phyloP scores from a whole-genome alignment of 140 eudicot species.

The Bidens hawaiensis region DNA sequence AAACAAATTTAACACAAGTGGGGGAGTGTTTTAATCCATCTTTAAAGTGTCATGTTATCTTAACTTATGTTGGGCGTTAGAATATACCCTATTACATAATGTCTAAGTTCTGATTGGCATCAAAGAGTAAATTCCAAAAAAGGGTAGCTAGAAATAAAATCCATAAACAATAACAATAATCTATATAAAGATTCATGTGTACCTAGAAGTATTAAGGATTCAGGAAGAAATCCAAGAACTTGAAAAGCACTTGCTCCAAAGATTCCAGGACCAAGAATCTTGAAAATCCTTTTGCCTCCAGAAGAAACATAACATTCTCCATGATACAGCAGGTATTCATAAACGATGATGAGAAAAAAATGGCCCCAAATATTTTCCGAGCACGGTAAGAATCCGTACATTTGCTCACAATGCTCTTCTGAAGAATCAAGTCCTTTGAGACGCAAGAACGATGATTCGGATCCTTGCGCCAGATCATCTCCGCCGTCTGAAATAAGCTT shows the following conservation, averaged over 20 bases:
- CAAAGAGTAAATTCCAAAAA: background rate
- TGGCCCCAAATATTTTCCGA: slow-evolving; percentile 41
- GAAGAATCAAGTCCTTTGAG: slow-evolving; percentile 28
- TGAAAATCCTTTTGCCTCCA: slow-evolving; percentile 51
- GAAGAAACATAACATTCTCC: slow-evolving; percentile 45
- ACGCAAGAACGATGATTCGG: slow-evolving; percentile 19
- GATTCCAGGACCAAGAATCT: slow-evolving; percentile 66
- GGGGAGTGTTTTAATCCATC: too few relatives aligned
- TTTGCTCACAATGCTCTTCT: slow-evolving; percentile 49
- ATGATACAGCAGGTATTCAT: slow-evolving; percentile 42
- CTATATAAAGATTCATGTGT: slow-evolving; percentile 1
- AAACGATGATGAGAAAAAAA: slow-evolving; percentile 53
- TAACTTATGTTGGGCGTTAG: too few relatives aligned
- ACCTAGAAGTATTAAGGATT: slow-evolving; percentile 60
- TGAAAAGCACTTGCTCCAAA: slow-evolving; percentile 65
- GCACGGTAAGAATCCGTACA: slow-evolving; percentile 66
- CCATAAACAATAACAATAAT: background rate
- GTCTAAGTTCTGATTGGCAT: background rate
- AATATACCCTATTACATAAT: background rate
- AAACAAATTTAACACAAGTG: too few relatives aligned
- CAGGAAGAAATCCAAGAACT: slow-evolving; percentile 47
- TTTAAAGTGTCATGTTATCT: too few relatives aligned
- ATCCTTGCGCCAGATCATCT: slow-evolving; percentile 16
- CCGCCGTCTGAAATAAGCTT: slow-evolving; percentile 38
- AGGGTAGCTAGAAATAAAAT: background rate